These are phyloP conservation scores for Isoetes taiwanensis DNA, from an alignment of 75 land plant genomes.

Conservation along the genomic window DNA sequence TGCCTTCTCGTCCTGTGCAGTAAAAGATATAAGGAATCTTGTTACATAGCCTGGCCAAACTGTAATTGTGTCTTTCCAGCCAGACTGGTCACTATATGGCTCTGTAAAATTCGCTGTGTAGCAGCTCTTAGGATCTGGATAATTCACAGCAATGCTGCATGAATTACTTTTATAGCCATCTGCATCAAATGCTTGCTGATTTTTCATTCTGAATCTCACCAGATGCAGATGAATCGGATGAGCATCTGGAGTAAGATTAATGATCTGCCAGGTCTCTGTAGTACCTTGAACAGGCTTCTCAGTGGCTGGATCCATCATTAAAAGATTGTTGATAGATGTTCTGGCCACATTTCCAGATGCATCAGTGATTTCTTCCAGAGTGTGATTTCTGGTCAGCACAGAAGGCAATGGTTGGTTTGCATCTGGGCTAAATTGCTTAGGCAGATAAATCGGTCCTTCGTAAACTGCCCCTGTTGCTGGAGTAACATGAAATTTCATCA, in stretches of 20 bases:
- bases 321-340: too few relatives aligned
- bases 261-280: too few relatives aligned
- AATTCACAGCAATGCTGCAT: background rate
- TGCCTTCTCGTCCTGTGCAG: background rate
- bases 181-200: slow-evolving; percentile 8
- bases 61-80: slow-evolving; percentile 79
- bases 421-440: background rate
- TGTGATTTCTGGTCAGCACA: too few relatives aligned
- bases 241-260: too few relatives aligned
- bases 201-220: slow-evolving; percentile 8
- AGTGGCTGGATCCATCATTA: too few relatives aligned
- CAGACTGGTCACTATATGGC: slow-evolving; percentile 35
- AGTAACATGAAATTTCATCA: background rate
- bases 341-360: too few relatives aligned
- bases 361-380: too few relatives aligned
- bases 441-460: background rate
- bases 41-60: slow-evolving; percentile 46
- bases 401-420: too few relatives aligned
- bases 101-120: slow-evolving; percentile 1
- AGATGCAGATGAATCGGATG: slow-evolving; percentile 68
- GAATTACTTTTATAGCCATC: background rate
- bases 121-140: slow-evolving; percentile 14
- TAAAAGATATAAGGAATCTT: slow-evolving; percentile 41
- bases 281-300: too few relatives aligned
- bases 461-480: background rate